Percentiles rank a stretch among this genome's conserved stretches.
These are phyloP conservation scores for Pelargonium nanum DNA, from an alignment of 345 rosid species.

Conservation along the genomic window DNA sequence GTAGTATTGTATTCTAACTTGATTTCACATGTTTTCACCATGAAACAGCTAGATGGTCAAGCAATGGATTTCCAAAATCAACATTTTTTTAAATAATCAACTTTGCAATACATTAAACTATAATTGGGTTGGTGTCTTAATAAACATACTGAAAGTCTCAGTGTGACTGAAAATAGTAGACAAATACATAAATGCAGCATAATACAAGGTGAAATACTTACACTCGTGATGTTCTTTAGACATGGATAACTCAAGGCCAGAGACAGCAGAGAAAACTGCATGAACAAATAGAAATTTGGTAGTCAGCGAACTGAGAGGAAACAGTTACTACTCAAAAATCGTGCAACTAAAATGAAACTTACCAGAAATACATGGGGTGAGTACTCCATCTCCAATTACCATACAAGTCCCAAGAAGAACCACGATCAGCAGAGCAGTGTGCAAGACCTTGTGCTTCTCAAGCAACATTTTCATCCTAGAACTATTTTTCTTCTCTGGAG, in stretches of 20 bases:
- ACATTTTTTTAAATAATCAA: too few species aligned
- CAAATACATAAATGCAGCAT: not conserved
- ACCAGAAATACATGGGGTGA: slow-evolving; percentile 99
- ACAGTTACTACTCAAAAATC: not conserved
- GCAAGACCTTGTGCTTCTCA: slow-evolving; percentile 74
- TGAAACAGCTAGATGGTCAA: too few species aligned
- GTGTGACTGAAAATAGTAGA: not conserved
- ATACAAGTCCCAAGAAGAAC: slow-evolving; percentile 99
- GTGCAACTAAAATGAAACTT: slow-evolving; percentile 5
- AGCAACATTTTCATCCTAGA: slow-evolving; percentile 58
- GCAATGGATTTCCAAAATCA: too few species aligned
- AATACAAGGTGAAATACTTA: slow-evolving; percentile 32
- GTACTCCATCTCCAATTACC: slow-evolving; percentile 98
- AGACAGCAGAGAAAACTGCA: slow-evolving; percentile 94
- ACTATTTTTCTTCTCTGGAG: slow-evolving; percentile 50
- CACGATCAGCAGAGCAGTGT: slow-evolving; percentile 77
- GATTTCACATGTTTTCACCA: too few species aligned
- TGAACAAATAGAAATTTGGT: slow-evolving; percentile 5
- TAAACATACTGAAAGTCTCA: not conserved
- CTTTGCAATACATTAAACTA: too few species aligned
- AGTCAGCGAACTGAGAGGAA: slow-evolving; percentile 4
- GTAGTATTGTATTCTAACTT: too few species aligned
- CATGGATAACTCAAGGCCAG: slow-evolving; percentile 93
- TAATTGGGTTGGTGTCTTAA: not conserved
- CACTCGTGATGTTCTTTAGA: slow-evolving; percentile 85